Base-by-base conservation (phyloP, 1,284 basidiomycete species). In the Melampsora larici-populina region DNA sequence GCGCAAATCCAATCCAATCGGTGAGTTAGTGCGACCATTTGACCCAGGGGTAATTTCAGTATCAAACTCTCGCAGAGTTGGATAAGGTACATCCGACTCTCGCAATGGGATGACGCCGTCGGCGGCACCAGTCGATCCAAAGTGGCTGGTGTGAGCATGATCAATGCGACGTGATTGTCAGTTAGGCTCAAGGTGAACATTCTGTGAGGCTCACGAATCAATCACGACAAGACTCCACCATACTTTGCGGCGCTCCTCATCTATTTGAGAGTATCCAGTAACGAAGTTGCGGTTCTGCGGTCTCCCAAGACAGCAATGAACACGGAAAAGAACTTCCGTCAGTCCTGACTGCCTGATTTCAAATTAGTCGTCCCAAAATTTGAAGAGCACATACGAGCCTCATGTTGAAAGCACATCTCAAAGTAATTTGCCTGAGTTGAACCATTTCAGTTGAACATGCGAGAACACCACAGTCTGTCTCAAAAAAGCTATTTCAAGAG, bases 401-500 rank as follows among this genome's bases (percentile, higher is more conserved):
- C 51, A 55, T 55, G 7, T 9, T 26, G 26, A 18, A 55, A 55
- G 51, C 51, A 26, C 51, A 55, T 9, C 17, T 55, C 51, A 55
- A 55, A 55, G 51, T 26, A 8, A 55, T 55, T 18, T 26, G 21
- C 21, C 51, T 55, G 9, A 77, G 66, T 26, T 77, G 67, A n/a
- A 70, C 43, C 74, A 77, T 77, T 49, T 77, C 58, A 49, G 67
- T 65, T 21, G 74, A 77, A 64, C 74, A 66, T 48, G 65, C 74
- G 58, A 77, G 62, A 5, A 77, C n/a, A 21, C 74, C 74, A 33
- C 68, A 77, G 68, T 77, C 74, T 4, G 74, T 77, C 51, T 77
- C 74, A 51, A 77, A 77, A 46, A 77, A 77, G 62, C 74, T 77
- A 18, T 49, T 36, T 13, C 18, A 66, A 5, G 62, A 21, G 49